phyloP scores from a whole-genome alignment of 306 rosid genomes.

The Spatholobus suberectus region DNA sequence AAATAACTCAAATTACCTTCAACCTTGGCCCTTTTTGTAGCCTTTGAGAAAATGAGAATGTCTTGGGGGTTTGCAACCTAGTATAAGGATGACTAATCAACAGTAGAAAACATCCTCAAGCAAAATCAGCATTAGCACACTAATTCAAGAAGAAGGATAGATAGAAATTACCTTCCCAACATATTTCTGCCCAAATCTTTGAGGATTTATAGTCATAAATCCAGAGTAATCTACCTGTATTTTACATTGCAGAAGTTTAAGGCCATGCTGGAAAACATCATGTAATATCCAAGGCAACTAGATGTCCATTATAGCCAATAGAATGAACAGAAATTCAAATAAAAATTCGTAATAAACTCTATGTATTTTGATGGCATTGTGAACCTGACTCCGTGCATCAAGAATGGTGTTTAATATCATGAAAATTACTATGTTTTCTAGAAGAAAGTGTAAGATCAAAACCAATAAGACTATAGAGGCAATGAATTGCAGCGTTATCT shows the following conservation, averaged over 20 bases:
- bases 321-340: conserved; percentile 25
- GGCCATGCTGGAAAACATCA: conserved; percentile 27
- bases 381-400: conserved; percentile 31
- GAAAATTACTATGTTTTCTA: conserved; percentile 32
- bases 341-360: conserved; percentile 14
- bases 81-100: conserved; percentile 36
- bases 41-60: conserved; percentile 96
- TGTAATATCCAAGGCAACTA: conserved; percentile 26
- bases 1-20: conserved; percentile 62
- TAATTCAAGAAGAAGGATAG: conserved; percentile 41
- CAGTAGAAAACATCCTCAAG: conserved; percentile 39
- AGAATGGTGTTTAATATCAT: conserved; percentile 23
- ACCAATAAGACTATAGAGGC: conserved; percentile 29
- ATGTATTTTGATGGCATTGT: conserved; percentile 28
- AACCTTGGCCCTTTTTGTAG: conserved; percentile 66
- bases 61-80: conserved; percentile 99
- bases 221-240: conserved; percentile 98
- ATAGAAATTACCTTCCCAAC: conserved; percentile 88
- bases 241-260: conserved; percentile 35
- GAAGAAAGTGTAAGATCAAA: conserved; percentile 25
- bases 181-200: conserved; percentile 97
- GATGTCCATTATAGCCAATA: conserved; percentile 20
- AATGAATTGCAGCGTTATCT: conserved; percentile 12
- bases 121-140: conserved; percentile 40
- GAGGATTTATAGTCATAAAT: conserved; percentile 97